Conservation (phyloP, 208 protist species). For the Leishmania guyanensis region DNA sequence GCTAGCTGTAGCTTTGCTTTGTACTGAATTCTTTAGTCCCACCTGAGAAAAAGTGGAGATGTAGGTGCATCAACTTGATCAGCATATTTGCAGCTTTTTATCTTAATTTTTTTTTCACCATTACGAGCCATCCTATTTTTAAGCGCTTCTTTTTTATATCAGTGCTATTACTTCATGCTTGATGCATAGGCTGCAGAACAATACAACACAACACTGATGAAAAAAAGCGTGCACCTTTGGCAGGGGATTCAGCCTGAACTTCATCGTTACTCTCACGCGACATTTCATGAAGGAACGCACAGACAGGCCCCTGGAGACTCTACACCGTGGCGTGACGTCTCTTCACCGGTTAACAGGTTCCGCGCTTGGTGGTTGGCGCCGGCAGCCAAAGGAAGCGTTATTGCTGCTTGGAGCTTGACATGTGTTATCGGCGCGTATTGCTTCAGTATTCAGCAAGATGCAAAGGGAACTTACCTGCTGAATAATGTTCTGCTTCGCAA, state of each 20-base stretch:
- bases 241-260: slow-evolving; percentile 69
- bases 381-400: slow-evolving; percentile 81
- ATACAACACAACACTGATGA: slow-evolving; percentile 17
- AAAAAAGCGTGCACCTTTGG: slow-evolving; percentile 14
- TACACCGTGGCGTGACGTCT: slow-evolving; percentile 82
- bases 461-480: slow-evolving; percentile 85
- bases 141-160: slow-evolving; percentile 7
- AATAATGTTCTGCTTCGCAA: slow-evolving; percentile 87
- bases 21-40: neutral
- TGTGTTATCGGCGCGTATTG: slow-evolving; percentile 78
- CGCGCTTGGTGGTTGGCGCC: slow-evolving; percentile 81
- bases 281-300: slow-evolving; percentile 88
- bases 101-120: slow-evolving; percentile 14
- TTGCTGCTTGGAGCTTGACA: slow-evolving; percentile 81
- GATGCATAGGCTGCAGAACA: slow-evolving; percentile 3
- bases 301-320: slow-evolving; percentile 85
- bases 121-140: neutral
- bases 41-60: neutral
- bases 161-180: slow-evolving; percentile 11
- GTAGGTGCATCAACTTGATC: neutral
- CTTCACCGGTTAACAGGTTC: slow-evolving; percentile 77
- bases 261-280: slow-evolving; percentile 81
- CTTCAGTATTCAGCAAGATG: slow-evolving; percentile 86
- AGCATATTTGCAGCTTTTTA: slow-evolving; percentile 1
- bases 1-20: neutral